Evolutionary conservation across 2,329 filamentous ascomycete species (phyloP).

Genomic region (Aspergillus alliaceus): DNA sequence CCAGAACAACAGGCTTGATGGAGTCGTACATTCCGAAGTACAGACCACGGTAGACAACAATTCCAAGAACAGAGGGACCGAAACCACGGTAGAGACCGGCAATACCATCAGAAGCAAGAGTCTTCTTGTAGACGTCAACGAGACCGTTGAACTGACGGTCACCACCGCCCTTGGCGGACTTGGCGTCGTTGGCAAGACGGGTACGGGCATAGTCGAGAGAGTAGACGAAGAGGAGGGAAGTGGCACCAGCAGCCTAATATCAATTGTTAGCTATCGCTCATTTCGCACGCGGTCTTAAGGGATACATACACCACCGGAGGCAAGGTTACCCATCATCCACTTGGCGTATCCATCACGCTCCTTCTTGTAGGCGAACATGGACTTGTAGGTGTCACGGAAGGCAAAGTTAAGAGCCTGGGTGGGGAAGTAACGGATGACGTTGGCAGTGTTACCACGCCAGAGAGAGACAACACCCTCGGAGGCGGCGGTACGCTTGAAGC

Average conservation of each 20-base stretch:
- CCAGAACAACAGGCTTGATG: conserved; percentile 96
- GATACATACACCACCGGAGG: conserved; percentile 92
- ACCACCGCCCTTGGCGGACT: conserved; percentile 92
- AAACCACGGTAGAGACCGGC: conserved; percentile 99
- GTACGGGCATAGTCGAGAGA: conserved; percentile 99
- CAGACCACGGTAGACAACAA: conserved; percentile 99
- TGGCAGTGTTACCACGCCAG: conserved; percentile 99
- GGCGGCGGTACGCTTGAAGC: conserved; percentile 88
- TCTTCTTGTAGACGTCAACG: conserved; percentile 99
- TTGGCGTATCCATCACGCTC: conserved; percentile 95
- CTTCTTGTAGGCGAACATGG: conserved; percentile 99
- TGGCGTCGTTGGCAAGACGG: conserved; percentile 99
- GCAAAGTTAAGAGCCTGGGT: conserved; percentile 99
- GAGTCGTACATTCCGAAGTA: conserved; percentile 99
- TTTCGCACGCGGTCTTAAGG: background rate
- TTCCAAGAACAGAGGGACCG: conserved; percentile 98
- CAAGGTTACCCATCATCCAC: conserved; percentile 99
- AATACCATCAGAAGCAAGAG: conserved; percentile 96
- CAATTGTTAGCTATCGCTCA: conserved; percentile 13
- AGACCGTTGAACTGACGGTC: conserved; percentile 99
- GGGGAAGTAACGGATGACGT: conserved; percentile 99
- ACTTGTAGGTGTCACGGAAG: conserved; percentile 99
- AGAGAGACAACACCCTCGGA: conserved; percentile 92
- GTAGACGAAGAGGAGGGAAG: conserved; percentile 99
- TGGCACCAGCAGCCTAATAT: conserved; percentile 87